These are phyloP conservation scores for Nepenthes alata DNA, from an alignment of 179 eudicot genomes.

Conservation along the genomic window DNA sequence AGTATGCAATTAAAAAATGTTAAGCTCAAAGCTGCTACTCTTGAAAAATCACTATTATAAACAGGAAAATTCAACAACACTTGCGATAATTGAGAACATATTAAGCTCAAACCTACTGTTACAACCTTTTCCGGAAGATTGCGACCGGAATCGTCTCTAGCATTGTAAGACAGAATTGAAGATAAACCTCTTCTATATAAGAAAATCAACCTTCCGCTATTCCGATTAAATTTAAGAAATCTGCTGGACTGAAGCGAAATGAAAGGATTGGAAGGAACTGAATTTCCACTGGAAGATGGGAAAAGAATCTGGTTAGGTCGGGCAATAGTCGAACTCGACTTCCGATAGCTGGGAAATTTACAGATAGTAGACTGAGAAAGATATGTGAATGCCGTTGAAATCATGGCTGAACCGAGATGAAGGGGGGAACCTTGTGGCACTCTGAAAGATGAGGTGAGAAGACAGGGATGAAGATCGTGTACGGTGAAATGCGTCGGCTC, in stretches of 20 bases:
- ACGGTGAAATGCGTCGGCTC: too few relatives aligned
- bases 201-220: conserved; percentile 4
- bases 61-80: background rate
- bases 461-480: too few relatives aligned
- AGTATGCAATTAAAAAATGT: too few relatives aligned
- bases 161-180: conserved; percentile 23
- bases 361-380: conserved; percentile 1
- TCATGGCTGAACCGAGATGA: background rate
- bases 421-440: too few relatives aligned
- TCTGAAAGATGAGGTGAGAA: too few relatives aligned
- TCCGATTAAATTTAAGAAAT: background rate
- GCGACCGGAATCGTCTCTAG: conserved; percentile 15
- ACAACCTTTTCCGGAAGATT: conserved; percentile 18
- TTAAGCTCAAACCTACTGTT: background rate
- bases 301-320: conserved; percentile 6
- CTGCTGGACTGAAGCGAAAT: background rate
- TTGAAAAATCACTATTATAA: too few relatives aligned
- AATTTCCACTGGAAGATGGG: background rate
- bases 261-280: background rate
- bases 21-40: too few relatives aligned
- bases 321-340: background rate
- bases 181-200: conserved; percentile 5
- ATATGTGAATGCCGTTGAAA: conserved; percentile 7
- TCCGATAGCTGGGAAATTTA: conserved; percentile 1
- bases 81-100: background rate